Base-by-base conservation (phyloP, 75 land plant species). In the Chamaecyparis obtusa region DNA sequence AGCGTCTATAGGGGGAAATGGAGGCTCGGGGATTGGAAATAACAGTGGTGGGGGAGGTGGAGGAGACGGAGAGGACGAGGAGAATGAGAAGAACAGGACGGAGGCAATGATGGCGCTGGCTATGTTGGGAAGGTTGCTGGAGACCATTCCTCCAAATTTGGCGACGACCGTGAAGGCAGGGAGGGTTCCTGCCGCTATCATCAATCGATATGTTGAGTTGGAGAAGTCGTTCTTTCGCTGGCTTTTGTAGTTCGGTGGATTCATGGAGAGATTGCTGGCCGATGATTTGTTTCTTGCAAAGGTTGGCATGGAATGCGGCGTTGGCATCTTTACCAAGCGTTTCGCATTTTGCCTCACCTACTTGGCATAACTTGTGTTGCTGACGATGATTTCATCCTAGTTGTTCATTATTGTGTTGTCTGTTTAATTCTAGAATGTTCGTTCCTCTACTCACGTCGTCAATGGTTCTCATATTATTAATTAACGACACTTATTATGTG, bases 251-350 rank as follows among this genome's bases (percentile, higher is more conserved):
- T 92, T 91, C 69, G 88, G 83, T 1, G 93, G 93, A 41, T 92
- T 92, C 84, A 92, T 86, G 87, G 93, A 92, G 80, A 76, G 93
- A 10, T 84, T 92, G 44, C 64, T 92, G 41, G 93, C 93, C 5
- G 93, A 92, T 37, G 93, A 92, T 71, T 85, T 92, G 9, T 92
- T 92, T 69, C 88, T 92, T 83, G 88, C 93, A 71, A 92, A 92
- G 82, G 92, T 92, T 16, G 90, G 76, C 76, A 95, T 97, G 84
- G 99, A 97, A 86, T 97, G 99, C 87, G 99, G 99, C 19, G 98
- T 96, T 30, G 99, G 99, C 5, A 90, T 97, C 69, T 97, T 97
- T 93, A 96, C 96, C 36, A 97, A 97, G 95, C n/a, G n/a, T n/a
- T n/a, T n/a, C n/a, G n/a, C n/a, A n/a, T n/a, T n/a, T n/a, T n/a